Evolutionary conservation across 2,329 filamentous ascomycete species (phyloP).

Genomic region (Amesomyces nigricolor): DNA sequence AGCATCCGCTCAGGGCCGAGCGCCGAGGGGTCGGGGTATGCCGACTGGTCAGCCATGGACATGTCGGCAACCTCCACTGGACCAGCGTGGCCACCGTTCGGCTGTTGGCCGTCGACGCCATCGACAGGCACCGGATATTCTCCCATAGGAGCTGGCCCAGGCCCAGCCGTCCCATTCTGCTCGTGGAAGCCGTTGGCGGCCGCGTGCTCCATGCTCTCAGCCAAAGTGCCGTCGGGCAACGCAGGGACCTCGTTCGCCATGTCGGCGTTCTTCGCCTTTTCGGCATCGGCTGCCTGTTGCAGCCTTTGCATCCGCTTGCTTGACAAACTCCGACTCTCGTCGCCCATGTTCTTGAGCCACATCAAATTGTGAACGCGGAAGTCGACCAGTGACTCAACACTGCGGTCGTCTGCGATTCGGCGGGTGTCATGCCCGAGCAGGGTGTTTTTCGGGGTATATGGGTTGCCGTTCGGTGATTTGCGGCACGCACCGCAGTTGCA

Average conservation of each 20-base stretch:
- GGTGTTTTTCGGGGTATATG: conserved; percentile 83
- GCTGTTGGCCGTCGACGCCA: conserved; percentile 17
- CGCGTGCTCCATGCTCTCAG: conserved; percentile 28
- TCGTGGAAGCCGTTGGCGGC: conserved; percentile 30
- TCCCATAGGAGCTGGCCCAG: conserved; percentile 12
- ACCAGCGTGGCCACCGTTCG: conserved; percentile 22
- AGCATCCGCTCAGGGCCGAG: conserved; percentile 45
- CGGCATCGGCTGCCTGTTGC: conserved; percentile 51
- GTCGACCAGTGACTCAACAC: conserved; percentile 84
- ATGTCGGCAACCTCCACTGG: conserved; percentile 30
- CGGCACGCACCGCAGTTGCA: conserved; percentile 84
- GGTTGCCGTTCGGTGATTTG: conserved; percentile 61
- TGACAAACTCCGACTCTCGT: conserved; percentile 52
- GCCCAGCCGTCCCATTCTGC: conserved; percentile 32
- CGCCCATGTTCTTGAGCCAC: conserved; percentile 64
- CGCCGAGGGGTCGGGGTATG: conserved; percentile 47
- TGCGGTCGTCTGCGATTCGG: conserved; percentile 83
- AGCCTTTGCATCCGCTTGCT: conserved; percentile 53
- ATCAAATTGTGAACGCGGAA: conserved; percentile 82
- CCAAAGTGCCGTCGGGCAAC: conserved; percentile 24
- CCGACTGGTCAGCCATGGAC: conserved; percentile 31
- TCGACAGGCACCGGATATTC: conserved; percentile 16
- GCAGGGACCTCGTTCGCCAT: conserved; percentile 19
- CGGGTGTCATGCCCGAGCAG: conserved; percentile 87
- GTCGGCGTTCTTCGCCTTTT: conserved; percentile 46